Evolutionary conservation across 129 eudicot genomes (phyloP).

Genomic region (Heracleum sosnowskyi): DNA sequence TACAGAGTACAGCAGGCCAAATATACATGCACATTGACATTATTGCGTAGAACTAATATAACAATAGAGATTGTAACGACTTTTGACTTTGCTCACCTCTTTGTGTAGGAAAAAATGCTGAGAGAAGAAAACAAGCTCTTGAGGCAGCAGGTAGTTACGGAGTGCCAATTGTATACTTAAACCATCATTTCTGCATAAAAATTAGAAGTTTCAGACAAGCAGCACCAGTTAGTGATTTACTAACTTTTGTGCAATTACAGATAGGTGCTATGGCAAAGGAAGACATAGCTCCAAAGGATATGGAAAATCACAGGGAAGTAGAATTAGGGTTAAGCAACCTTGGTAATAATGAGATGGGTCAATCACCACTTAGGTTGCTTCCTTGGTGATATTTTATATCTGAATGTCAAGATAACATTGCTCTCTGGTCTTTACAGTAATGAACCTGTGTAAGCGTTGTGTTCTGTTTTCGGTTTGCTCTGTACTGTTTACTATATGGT

Average conservation of each 20-base stretch:
- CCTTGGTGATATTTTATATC: neutral
- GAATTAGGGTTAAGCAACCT: neutral
- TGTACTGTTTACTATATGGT: neutral
- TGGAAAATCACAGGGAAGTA: neutral
- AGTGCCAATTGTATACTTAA: neutral
- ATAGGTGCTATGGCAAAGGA: neutral
- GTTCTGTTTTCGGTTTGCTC: neutral
- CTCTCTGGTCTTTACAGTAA: neutral
- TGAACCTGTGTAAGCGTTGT: too few species aligned
- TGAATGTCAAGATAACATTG: neutral
- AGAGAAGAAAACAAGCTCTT: constrained; percentile 23
- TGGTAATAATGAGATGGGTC: neutral
- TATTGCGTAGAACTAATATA: too few species aligned
- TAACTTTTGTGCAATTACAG: neutral
- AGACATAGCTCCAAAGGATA: neutral
- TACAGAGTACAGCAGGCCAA: neutral
- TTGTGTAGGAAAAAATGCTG: constrained; percentile 22
- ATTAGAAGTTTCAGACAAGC: neutral
- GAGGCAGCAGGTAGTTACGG: constrained; percentile 15
- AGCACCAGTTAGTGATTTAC: neutral
- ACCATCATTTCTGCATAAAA: too few species aligned
- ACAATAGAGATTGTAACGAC: neutral
- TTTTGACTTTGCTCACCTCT: neutral
- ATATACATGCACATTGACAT: neutral
- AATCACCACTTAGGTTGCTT: neutral